Evolutionary conservation across 306 rosid species (phyloP).

Genomic region (Morella rubra): DNA sequence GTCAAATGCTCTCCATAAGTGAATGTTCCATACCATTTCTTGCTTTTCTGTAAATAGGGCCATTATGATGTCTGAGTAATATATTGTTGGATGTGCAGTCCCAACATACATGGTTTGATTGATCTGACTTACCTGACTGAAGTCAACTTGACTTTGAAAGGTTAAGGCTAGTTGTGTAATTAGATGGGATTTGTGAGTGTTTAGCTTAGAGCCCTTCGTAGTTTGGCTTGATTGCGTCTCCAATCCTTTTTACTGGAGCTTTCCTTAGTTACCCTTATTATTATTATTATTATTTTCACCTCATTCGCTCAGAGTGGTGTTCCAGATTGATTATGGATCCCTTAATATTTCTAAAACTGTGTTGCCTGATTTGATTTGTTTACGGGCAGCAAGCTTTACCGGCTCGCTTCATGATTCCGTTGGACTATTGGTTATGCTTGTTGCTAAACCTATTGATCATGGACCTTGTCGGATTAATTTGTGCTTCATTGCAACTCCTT

Average conservation of each 20-base stretch:
- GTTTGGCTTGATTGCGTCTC: neutral
- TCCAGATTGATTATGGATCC: neutral
- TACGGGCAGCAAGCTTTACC: neutral
- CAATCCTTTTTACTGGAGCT: neutral
- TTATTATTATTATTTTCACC: neutral
- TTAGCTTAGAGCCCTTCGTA: neutral
- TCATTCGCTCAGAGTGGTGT: neutral
- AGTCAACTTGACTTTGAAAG: neutral
- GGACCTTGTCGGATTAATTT: neutral
- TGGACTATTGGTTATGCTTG: no score
- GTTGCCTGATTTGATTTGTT: neutral
- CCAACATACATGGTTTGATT: neutral
- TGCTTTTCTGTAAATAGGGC: neutral
- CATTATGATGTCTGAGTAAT: neutral
- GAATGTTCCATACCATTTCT: neutral
- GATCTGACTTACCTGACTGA: neutral
- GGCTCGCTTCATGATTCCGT: neutral
- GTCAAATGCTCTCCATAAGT: neutral
- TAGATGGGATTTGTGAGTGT: neutral
- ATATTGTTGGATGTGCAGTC: neutral
- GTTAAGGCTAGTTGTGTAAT: neutral
- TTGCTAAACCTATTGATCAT: neutral
- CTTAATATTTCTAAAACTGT: neutral
- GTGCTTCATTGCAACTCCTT: neutral
- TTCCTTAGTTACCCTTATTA: neutral